Evolutionary conservation across 1,139 yeast species (phyloP).

Genomic region (Zhuliangozyma parablackwelliae): DNA sequence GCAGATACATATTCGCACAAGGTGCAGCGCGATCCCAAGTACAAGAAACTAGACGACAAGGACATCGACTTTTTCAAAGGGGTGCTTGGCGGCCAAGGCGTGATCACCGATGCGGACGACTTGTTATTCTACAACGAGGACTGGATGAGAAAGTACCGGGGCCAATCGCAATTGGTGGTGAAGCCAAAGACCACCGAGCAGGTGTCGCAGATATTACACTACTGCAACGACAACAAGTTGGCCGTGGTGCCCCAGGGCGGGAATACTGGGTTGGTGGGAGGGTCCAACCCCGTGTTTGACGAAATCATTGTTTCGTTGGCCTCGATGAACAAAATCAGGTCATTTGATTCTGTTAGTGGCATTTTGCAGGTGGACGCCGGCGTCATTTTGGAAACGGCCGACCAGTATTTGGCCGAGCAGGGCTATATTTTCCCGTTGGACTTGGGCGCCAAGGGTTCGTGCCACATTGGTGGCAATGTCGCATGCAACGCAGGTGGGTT

Average conservation of each 20-base stretch:
- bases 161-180: slow-evolving; percentile 76
- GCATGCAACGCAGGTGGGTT: slow-evolving; percentile 98
- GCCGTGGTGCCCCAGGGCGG: slow-evolving; percentile 98
- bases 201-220: slow-evolving; percentile 69
- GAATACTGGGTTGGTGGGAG: slow-evolving; percentile 95
- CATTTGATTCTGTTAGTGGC: slow-evolving; percentile 80
- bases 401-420: slow-evolving; percentile 67
- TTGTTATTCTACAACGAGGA: slow-evolving; percentile 78
- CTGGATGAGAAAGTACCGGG: slow-evolving; percentile 94
- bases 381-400: slow-evolving; percentile 81
- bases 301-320: slow-evolving; percentile 74
- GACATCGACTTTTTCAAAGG: slow-evolving; percentile 64
- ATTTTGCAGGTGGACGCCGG: slow-evolving; percentile 90
- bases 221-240: slow-evolving; percentile 71
- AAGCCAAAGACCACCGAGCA: slow-evolving; percentile 84
- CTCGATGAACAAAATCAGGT: slow-evolving; percentile 71
- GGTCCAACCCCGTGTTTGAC: slow-evolving; percentile 89
- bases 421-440: slow-evolving; percentile 93
- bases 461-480: slow-evolving; percentile 93
- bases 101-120: slow-evolving; percentile 56
- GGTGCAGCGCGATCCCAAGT: slow-evolving; percentile 44
- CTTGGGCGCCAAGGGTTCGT: slow-evolving; percentile 95
- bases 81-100: slow-evolving; percentile 47
- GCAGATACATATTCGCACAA: slow-evolving; percentile 57
- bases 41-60: slow-evolving; percentile 42